Conservation (phyloP, 208 protist genomes). For the Trypanosoma mega region DNA sequence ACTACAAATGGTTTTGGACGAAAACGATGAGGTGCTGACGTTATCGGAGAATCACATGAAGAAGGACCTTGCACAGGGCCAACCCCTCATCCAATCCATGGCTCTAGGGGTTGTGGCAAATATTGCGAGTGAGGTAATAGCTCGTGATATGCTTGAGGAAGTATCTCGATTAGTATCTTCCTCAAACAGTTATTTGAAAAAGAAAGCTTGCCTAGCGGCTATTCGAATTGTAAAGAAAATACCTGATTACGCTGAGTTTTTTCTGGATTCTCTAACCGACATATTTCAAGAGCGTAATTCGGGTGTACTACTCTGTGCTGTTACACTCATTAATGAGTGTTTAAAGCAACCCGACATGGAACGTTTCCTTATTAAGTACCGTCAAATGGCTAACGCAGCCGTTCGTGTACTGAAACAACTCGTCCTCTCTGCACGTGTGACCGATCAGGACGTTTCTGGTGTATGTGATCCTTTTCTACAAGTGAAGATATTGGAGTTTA, state of each 20-base stretch:
- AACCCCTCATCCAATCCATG: constrained; percentile 92
- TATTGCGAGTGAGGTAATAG: constrained; percentile 96
- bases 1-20: constrained; percentile 95
- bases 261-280: constrained; percentile 82
- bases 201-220: constrained; percentile 93
- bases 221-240: constrained; percentile 92
- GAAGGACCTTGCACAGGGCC: constrained; percentile 88
- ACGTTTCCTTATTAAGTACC: constrained; percentile 67
- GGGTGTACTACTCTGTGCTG: constrained; percentile 84
- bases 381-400: constrained; percentile 86
- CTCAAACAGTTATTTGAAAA: constrained; percentile 89
- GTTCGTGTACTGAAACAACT: constrained; percentile 95
- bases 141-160: constrained; percentile 93
- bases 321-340: constrained; percentile 94
- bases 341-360: constrained; percentile 52
- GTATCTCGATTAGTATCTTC: constrained; percentile 90
- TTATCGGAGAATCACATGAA: constrained; percentile 98
- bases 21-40: constrained; percentile 97
- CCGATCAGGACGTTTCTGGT: constrained; percentile 95
- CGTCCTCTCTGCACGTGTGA: constrained; percentile 90
- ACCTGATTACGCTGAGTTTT: constrained; percentile 95
- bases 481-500: constrained; percentile 94
- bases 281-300: constrained; percentile 65
- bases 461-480: constrained; percentile 99
- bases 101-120: constrained; percentile 98